Conservation (phyloP, 78 protist genomes). For the Isochrysis galbana region DNA sequence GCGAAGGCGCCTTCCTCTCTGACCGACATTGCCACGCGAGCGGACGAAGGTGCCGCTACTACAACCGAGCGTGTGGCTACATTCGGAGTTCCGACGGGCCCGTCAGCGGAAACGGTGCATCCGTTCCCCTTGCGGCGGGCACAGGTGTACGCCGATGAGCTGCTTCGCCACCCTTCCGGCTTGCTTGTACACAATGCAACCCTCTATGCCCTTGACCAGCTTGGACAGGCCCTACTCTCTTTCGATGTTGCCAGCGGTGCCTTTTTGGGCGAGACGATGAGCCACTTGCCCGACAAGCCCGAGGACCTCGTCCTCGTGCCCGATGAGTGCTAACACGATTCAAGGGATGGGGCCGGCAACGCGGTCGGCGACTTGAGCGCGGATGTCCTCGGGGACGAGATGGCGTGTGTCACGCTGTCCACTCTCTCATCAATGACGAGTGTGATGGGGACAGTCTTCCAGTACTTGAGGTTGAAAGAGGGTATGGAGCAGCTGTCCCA, state of each 20-base stretch:
- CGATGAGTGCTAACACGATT: not conserved
- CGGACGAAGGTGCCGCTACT: too few relatives aligned
- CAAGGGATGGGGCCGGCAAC: too few relatives aligned
- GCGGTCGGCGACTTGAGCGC: too few relatives aligned
- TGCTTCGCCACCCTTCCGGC: not conserved
- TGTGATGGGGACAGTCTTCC: too few relatives aligned
- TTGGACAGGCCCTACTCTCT: not conserved
- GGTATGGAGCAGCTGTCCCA: too few relatives aligned
- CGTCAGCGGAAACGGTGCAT: not conserved
- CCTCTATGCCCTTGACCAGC: not conserved
- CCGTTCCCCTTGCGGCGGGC: not conserved
- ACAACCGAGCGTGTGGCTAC: not conserved
- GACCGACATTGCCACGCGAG: not conserved
- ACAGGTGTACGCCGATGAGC: not conserved
- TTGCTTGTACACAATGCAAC: not conserved
- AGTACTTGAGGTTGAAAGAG: too few relatives aligned
- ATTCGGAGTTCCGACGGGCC: not conserved
- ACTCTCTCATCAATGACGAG: too few relatives aligned
- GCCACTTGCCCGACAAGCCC: not conserved
- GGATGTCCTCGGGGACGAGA: too few relatives aligned
- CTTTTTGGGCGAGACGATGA: not conserved
- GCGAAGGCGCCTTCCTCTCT: not conserved
- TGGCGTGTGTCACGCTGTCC: too few relatives aligned
- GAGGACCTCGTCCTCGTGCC: not conserved
- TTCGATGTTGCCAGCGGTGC: not conserved